Conservation (phyloP, 2,329 filamentous ascomycete genomes). For the Hymenoscyphus fraxineus region DNA sequence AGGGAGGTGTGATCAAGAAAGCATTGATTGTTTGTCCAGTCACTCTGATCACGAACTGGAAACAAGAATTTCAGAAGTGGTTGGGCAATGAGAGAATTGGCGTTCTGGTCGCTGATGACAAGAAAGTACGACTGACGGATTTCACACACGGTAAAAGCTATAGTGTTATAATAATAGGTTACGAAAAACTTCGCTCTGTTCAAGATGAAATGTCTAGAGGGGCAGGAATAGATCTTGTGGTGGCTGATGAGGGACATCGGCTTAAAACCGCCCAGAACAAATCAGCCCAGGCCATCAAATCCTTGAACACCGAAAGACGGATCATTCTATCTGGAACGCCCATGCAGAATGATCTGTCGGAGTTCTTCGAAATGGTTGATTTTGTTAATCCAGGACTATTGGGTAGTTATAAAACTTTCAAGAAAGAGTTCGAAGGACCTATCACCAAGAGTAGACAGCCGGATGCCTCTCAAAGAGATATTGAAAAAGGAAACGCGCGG, state of each 20-base stretch:
- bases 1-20: conserved; percentile 57
- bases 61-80: conserved; percentile 71
- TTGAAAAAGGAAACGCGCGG: conserved; percentile 70
- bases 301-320: conserved; percentile 66
- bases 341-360: conserved; percentile 90
- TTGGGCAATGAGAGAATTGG: conserved; percentile 67
- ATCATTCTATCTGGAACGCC: conserved; percentile 67
- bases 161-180: conserved; percentile 69
- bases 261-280: conserved; percentile 96
- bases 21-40: conserved; percentile 71
- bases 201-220: conserved; percentile 63
- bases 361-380: conserved; percentile 90
- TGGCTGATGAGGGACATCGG: conserved; percentile 95
- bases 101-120: conserved; percentile 61
- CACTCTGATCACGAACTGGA: conserved; percentile 69
- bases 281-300: conserved; percentile 81
- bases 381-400: conserved; percentile 93
- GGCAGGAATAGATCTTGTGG: conserved; percentile 72
- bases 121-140: conserved; percentile 57
- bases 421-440: conserved; percentile 92
- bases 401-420: conserved; percentile 86
- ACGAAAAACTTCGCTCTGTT: conserved; percentile 64
- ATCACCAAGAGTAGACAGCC: conserved; percentile 62
- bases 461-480: conserved; percentile 58
- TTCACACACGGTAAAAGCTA: conserved; percentile 67